These are phyloP conservation scores for Podila horticola DNA, from an alignment of 192 early-diverging fungal genomes.

Conservation along the genomic window DNA sequence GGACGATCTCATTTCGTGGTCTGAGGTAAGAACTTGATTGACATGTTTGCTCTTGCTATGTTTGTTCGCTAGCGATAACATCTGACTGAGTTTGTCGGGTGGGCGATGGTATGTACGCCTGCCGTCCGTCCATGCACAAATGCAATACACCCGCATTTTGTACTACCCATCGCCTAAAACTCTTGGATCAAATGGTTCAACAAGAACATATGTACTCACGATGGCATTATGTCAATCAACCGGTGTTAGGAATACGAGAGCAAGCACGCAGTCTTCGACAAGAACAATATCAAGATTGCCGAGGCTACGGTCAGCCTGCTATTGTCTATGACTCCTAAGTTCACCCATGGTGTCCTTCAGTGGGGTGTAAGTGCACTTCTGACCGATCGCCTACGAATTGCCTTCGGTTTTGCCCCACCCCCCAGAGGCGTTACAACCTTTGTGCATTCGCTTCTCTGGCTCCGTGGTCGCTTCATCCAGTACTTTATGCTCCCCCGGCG, in stretches of 20 bases:
- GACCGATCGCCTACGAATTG: constrained; percentile 13
- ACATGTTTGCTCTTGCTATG: not conserved
- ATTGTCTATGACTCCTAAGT: constrained; percentile 4
- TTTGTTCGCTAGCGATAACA: not conserved
- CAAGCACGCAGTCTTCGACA: constrained; percentile 3
- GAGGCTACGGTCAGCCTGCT: constrained; percentile 12
- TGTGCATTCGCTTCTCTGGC: constrained; percentile 5
- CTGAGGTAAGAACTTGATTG: constrained; percentile 6
- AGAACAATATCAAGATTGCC: constrained; percentile 20
- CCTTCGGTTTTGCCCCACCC: constrained; percentile 11
- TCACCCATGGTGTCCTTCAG: constrained; percentile 11
- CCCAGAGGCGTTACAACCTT: constrained; percentile 7
- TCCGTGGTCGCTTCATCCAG: constrained; percentile 40
- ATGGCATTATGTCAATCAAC: not conserved
- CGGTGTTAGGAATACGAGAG: constrained; percentile 18
- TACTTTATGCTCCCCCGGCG: constrained; percentile 51
- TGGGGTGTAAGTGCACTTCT: constrained; percentile 10
- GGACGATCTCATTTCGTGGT: constrained; percentile 6
- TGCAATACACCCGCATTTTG: not conserved
- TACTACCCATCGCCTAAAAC: too few species aligned
- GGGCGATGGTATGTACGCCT: not conserved
- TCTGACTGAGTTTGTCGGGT: too few species aligned
- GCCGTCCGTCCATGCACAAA: not conserved
- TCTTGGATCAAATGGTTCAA: too few species aligned
- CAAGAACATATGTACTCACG: not conserved